Evolutionary conservation across 2,329 filamentous ascomycete species (phyloP), one percentile per base, ranked within the genome.

Genomic region (Nothophaeocryptopus gaeumannii): DNA sequence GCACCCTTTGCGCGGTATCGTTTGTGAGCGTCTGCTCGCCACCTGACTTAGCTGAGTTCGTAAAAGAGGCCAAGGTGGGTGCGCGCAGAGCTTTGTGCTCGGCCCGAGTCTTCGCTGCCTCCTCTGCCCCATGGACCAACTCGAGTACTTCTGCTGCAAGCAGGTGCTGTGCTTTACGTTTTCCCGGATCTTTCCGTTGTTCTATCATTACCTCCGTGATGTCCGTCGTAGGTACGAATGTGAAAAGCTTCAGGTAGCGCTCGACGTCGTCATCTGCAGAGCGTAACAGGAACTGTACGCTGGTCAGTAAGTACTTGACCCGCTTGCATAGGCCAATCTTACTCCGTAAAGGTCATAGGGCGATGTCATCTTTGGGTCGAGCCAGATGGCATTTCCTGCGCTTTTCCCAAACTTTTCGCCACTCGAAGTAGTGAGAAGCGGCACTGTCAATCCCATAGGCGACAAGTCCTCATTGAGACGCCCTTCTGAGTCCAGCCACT

Each of bases 341-440:
- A 26, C 20, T 26, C 82, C 81, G 67, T 97, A 97, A 1, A 97
- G 77, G 50, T 97, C 89, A 63, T 92, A 96, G 0, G 84, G 75
- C 29, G 80, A 84, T 1, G 92, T 95, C 79, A 89, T 81, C 61
- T 85, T 83, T 45, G 78, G 77, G 67, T 96, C 89, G 2, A 99
- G 79, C 93, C 93, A 99, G 32, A 99, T 72, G 2, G 92, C 91
- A 67, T 97, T 97, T 20, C 91, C 92, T 2, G 89, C 87, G 55
- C 85, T 95, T 74, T 99, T 99, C 44, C 93, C 93, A 61, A 97
- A 91, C 70, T 99, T 99, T 65, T 82, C 83, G 13, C 93, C 93
- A 0, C 87, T 81, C 1, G 88, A 78, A 45, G 92, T 91, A 0
- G 90, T 96, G 33, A 99, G 75, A 1, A 99, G 80, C 0, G 93